These are phyloP conservation scores for Nidula microcarpa DNA, from an alignment of 768 basidiomycete genomes.

Conservation along the genomic window DNA sequence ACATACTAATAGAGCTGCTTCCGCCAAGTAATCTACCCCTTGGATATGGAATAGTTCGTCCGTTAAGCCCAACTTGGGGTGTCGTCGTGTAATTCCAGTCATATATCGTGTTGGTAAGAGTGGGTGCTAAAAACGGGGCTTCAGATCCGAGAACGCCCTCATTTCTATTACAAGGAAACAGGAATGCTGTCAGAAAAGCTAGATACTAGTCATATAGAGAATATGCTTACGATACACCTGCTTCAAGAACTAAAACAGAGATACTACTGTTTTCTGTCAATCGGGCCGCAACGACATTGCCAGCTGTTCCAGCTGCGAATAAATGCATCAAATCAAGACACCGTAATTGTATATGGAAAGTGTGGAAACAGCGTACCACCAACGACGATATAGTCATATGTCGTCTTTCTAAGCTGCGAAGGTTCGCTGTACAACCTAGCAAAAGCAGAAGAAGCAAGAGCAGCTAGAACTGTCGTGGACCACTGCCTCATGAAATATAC, in stretches of 20 bases:
- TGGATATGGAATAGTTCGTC: slow-evolving; percentile 15
- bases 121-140: slow-evolving; percentile 10
- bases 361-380: not conserved
- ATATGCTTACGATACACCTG: slow-evolving; percentile 14
- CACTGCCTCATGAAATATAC: no score
- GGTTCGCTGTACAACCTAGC: not conserved
- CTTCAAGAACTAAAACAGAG: slow-evolving; percentile 21
- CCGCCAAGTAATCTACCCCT: slow-evolving; percentile 21
- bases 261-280: slow-evolving; percentile 14
- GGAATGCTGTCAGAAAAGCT: not conserved
- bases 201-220: not conserved
- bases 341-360: no score
- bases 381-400: not conserved
- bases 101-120: slow-evolving; percentile 5
- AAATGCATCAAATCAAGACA: no score
- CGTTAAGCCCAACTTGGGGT: slow-evolving; percentile 17
- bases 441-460: not conserved
- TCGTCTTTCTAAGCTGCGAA: not conserved
- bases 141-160: slow-evolving; percentile 8
- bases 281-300: slow-evolving; percentile 19
- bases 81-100: slow-evolving; percentile 28
- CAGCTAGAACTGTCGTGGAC: no score
- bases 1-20: slow-evolving; percentile 17
- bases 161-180: slow-evolving; percentile 2
- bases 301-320: slow-evolving; percentile 15